Evolutionary conservation across 2,329 filamentous ascomycete genomes (phyloP).

Genomic region (Alternaria conjuncta): DNA sequence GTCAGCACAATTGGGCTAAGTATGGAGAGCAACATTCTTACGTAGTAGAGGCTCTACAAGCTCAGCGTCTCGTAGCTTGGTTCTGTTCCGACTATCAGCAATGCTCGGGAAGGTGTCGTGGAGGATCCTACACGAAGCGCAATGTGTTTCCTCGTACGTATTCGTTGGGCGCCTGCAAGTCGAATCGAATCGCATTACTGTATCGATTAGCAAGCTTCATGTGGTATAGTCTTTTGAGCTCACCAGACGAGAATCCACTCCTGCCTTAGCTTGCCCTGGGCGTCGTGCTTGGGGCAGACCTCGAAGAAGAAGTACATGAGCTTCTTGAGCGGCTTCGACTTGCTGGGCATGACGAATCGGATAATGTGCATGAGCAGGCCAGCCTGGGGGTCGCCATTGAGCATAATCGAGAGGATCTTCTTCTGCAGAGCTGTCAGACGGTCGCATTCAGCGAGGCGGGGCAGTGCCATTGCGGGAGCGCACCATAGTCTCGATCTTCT

Average conservation of each 20-base stretch:
- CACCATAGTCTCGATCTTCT: conserved; percentile 79
- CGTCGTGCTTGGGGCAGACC: conserved; percentile 95
- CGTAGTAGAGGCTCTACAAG: conserved; percentile 92
- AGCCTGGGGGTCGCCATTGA: conserved; percentile 96
- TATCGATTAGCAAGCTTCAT: conserved; percentile 26
- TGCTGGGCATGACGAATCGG: conserved; percentile 98
- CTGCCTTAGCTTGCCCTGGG: conserved; percentile 93
- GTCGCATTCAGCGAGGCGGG: conserved; percentile 60
- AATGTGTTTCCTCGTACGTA: conserved; percentile 98
- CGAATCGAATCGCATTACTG: conserved; percentile 97
- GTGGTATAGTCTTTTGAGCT: conserved; percentile 35
- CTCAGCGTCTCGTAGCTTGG: conserved; percentile 93
- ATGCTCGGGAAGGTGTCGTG: background rate
- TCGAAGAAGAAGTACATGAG: conserved; percentile 99
- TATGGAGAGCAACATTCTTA: conserved; percentile 13
- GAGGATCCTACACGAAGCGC: conserved; percentile 71
- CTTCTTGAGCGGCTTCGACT: conserved; percentile 96
- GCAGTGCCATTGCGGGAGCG: conserved; percentile 27
- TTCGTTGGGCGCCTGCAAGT: conserved; percentile 96
- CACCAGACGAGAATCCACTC: conserved; percentile 99
- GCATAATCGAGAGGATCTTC: conserved; percentile 94
- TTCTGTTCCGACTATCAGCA: conserved; percentile 49
- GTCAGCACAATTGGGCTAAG: background rate
- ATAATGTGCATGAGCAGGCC: conserved; percentile 99
- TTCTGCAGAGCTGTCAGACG: conserved; percentile 57